These are phyloP conservation scores for Gymnopilus dilepis DNA, from an alignment of 768 basidiomycete species.

Conservation along the genomic window DNA sequence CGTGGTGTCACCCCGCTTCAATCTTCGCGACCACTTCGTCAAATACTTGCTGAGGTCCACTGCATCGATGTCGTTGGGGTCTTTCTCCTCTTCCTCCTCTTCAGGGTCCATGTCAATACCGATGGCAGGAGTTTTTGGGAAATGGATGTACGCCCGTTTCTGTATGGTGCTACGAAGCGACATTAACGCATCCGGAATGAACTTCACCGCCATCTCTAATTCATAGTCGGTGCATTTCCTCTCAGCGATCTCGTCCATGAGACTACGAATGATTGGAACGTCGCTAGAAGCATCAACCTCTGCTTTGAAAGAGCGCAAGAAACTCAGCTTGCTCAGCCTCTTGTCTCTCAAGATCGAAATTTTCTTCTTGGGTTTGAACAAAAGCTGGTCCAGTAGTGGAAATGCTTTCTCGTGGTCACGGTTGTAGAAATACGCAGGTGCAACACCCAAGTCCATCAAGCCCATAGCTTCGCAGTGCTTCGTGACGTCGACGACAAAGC, in stretches of 20 bases:
- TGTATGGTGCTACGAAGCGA: constrained; percentile 7
- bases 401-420: constrained; percentile 18
- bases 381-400: constrained; percentile 3
- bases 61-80: too few relatives aligned
- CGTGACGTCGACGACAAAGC: constrained; percentile 17
- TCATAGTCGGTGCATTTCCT: constrained; percentile 27
- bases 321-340: constrained; percentile 11
- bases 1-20: constrained; percentile 31
- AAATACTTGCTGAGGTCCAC: constrained; percentile 31
- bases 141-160: constrained; percentile 24
- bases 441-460: background rate
- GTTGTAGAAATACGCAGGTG: constrained; percentile 33
- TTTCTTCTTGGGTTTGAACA: constrained; percentile 18
- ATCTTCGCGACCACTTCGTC: constrained; percentile 32
- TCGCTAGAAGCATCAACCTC: constrained; percentile 16
- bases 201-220: constrained; percentile 26
- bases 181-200: constrained; percentile 5
- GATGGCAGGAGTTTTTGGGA: constrained; percentile 27
- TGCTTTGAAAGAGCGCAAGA: constrained; percentile 21
- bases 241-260: constrained; percentile 38
- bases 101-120: constrained; percentile 33
- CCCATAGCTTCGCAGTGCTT: background rate
- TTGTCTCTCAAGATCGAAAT: constrained; percentile 38
- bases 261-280: constrained; percentile 21
- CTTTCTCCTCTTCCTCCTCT: constrained; percentile 18